phyloP scores from a whole-genome alignment of 768 basidiomycete species.

The Coprinellus micaceus region DNA sequence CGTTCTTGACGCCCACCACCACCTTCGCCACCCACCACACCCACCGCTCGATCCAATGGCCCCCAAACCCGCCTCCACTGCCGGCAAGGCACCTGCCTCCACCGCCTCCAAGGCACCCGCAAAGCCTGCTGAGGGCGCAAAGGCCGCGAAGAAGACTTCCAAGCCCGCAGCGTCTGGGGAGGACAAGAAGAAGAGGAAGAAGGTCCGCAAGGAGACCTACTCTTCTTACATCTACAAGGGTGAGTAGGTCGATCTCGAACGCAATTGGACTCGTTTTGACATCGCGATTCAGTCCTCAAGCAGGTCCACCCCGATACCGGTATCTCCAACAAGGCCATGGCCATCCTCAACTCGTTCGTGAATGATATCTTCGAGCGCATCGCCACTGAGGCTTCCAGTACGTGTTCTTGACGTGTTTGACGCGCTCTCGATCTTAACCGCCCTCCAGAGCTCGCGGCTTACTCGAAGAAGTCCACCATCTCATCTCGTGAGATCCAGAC shows the following conservation, averaged over 20 bases:
- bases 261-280: neutral
- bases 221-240: constrained; percentile 95
- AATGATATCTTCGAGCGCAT: constrained; percentile 96
- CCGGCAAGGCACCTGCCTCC: constrained; percentile 73
- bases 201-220: constrained; percentile 88
- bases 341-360: constrained; percentile 93
- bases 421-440: neutral
- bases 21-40: neutral
- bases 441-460: constrained; percentile 80
- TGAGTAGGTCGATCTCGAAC: constrained; percentile 24
- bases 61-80: constrained; percentile 78
- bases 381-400: constrained; percentile 85
- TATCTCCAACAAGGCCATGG: constrained; percentile 99
- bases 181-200: constrained; percentile 88
- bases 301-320: constrained; percentile 99
- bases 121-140: constrained; percentile 54
- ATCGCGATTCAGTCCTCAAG: constrained; percentile 63
- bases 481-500: constrained; percentile 99
- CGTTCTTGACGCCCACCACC: constrained; percentile 7
- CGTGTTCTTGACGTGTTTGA: constrained; percentile 24
- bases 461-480: constrained; percentile 99
- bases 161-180: constrained; percentile 48
- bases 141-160: constrained; percentile 79
- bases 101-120: constrained; percentile 72
- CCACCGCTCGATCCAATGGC: constrained; percentile 49